Conservation (phyloP, 306 rosid species). For the Malus sieversii region DNA sequence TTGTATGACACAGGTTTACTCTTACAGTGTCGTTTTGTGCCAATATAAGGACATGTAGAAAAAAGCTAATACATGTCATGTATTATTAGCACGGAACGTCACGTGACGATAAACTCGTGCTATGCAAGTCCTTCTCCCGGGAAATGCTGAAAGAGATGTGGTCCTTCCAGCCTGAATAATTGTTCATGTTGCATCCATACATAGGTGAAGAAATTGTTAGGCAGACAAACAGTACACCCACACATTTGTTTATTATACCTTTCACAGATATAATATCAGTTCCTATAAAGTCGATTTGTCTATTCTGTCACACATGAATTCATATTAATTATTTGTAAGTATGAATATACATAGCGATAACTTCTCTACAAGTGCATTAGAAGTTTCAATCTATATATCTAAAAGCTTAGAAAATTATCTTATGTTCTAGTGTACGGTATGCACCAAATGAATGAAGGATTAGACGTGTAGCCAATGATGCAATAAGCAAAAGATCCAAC, state of each 20-base stretch:
- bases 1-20: no score
- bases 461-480: no score
- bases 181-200: neutral
- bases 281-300: neutral
- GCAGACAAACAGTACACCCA: neutral
- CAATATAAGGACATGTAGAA: no score
- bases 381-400: neutral
- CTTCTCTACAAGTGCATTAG: neutral
- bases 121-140: neutral
- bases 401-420: no score
- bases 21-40: rapidly evolving
- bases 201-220: neutral
- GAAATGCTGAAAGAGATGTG: neutral
- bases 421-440: no score
- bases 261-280: neutral
- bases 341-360: neutral
- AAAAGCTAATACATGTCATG: no score
- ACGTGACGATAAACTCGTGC: rapidly evolving
- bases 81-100: no score
- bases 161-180: neutral
- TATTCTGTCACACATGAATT: neutral
- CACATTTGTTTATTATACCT: neutral
- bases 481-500: no score
- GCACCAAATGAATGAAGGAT: no score
- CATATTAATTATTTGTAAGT: neutral